Evolutionary conservation across 139 green algal genomes (phyloP).

Genomic region (Chlamydomonas sp.): DNA sequence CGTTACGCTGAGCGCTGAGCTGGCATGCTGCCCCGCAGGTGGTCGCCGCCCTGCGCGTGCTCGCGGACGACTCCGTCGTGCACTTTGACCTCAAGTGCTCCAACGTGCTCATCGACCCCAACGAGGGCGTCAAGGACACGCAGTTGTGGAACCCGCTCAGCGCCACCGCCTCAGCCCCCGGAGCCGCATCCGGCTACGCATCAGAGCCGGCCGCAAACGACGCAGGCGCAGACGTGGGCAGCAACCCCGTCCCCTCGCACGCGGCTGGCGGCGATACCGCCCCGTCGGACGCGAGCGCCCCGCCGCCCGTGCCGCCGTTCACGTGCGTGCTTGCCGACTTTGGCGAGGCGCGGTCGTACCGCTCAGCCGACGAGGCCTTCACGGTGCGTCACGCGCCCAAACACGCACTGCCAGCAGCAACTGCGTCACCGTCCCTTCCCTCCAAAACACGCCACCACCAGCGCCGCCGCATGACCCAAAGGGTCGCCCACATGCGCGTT

Average conservation of each 20-base stretch:
- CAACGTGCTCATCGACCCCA: conserved; percentile 69
- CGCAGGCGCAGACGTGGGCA: too few relatives aligned
- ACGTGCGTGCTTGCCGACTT: conserved; percentile 15
- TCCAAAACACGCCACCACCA: too few relatives aligned
- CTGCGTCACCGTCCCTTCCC: not conserved
- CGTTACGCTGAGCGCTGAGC: not conserved
- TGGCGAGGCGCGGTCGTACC: conserved; percentile 61
- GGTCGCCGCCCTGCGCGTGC: conserved; percentile 29
- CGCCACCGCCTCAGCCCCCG: not conserved
- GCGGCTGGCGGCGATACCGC: too few relatives aligned
- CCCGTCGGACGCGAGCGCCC: too few relatives aligned
- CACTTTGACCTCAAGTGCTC: conserved; percentile 87
- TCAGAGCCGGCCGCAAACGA: too few relatives aligned
- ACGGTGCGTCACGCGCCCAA: conserved; percentile 41
- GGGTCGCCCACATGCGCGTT: too few relatives aligned
- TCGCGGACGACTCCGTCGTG: conserved; percentile 49
- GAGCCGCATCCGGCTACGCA: too few relatives aligned
- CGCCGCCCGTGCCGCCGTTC: too few relatives aligned
- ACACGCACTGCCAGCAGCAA: conserved; percentile 27
- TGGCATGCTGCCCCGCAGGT: conserved; percentile 40
- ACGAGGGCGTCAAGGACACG: conserved; percentile 43
- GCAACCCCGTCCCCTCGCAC: too few relatives aligned
- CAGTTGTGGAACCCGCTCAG: too few relatives aligned
- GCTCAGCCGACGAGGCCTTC: conserved; percentile 33
- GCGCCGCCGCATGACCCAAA: too few relatives aligned